Base-by-base conservation (phyloP, 169 alveolate species). In the Cryptosporidium ubiquitum region DNA sequence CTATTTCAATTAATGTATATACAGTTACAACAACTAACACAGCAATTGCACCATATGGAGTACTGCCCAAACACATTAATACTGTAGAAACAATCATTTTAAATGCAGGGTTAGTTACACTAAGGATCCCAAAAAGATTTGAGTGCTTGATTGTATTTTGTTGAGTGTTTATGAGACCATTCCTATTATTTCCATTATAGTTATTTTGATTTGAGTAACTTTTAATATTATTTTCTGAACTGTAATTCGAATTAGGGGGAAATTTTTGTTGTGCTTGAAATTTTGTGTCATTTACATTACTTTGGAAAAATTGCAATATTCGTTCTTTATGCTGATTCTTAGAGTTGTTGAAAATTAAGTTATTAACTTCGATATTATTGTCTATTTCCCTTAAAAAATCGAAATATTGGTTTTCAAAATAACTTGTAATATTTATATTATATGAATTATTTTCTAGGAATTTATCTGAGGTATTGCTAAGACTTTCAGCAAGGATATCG, bases 11-110 rank as follows among this genome's bases (percentile, higher is more conserved):
- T 18, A 79, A 39, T 79, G 89, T 42, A 79, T 79, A 79, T 4
- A 79, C 89, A 4, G 89, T 79, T 18, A 79, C 75, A 44, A 79
- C 75, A n/a, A 79, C 66, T 33, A 79, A 42, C 5, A 79, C 66
- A 3, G 89, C 71, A 42, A 79, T 64, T 61, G 89, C 89, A 79
- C 89, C 89, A 79, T 79, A 64, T 42, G 89, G 89, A 40, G 89
- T 79, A 39, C 89, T 64, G 14, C 89, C 89, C 18, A 79, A 33
- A 23, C 73, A 58, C 89, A 79, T 79, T 20, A 79, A 29, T 31
- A 79, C 89, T 7, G 89, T 79, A n/a, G 79, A 61, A 58, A 79
- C 66, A 23, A 79, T 64, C 68, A 79, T 58, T 33, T 69, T 58
- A 44, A 79, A 79, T 64, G 89, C 89, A 40, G 89, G 89, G 16